Evolutionary conservation across 1,284 basidiomycete genomes (phyloP), one percentile per base, ranked within the genome.

Genomic region (Thecaphora frezii): DNA sequence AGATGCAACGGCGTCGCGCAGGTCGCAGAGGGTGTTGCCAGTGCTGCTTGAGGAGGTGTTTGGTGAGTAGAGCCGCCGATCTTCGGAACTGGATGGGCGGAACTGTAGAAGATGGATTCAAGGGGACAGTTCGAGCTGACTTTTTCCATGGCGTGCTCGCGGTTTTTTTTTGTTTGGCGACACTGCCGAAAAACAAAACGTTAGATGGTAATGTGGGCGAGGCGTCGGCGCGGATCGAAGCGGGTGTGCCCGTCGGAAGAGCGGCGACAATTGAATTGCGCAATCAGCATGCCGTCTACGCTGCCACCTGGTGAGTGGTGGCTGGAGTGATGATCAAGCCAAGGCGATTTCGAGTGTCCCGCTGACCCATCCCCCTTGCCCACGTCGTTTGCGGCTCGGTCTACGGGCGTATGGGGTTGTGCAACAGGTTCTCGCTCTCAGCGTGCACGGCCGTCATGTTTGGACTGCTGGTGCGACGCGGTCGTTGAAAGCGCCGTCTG

Each of bases 241-340:
- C 86, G 57, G 94, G 93, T 28, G 82, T 88, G 39, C 96, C 94
- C 1, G 83, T 98, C 38, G 94, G 96, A 25, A 85, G 92, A 48
- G 81, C 88, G 23, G 86, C 92, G 1, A 86, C 86, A 4, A 88
- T 97, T 41, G 91, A 97, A 75, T 81, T 99, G 46, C 85, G 96
- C 40, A 98, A 99, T 80, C 87, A 92, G 52, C 94, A 99, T 82
- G 84, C 91, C 10, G 93, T 92, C 7, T 99, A 99, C 79, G 91
- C 94, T 7, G 85, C 89, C 19, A 99, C 94, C 13, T 99, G 94
- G 94, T 93, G 28, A 51, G 66, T 46, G 38, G 52, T 62, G 54
- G 55, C 46, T n/a, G n/a, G n/a, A n/a, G n/a, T n/a, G n/a, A n/a
- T n/a, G n/a, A n/a, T n/a, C n/a, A n/a, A 12, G 5, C 18, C 16